Percentiles rank a stretch among this genome's conserved stretches.
Evolutionary conservation across 2,329 filamentous ascomycete genomes (phyloP).

Genomic region (Zymoseptoria tritici): DNA sequence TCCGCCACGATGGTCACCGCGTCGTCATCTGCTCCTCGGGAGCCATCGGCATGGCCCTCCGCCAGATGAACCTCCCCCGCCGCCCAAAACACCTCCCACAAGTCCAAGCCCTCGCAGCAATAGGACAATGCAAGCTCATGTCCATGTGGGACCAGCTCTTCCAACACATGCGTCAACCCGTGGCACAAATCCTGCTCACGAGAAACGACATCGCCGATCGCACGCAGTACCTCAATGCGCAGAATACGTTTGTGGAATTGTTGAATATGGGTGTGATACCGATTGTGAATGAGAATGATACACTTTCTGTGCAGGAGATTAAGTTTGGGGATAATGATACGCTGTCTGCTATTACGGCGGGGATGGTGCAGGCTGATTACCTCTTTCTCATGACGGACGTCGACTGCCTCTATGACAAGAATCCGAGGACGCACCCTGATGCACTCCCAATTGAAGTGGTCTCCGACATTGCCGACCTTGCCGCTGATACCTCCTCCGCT

Average conservation of each 20-base stretch:
- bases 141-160: conserved; percentile 94
- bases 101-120: conserved; percentile 88
- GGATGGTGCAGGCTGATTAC: conserved; percentile 94
- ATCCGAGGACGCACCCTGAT: conserved; percentile 76
- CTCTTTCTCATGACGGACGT: conserved; percentile 99
- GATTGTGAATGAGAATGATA: conserved; percentile 99
- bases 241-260: conserved; percentile 87
- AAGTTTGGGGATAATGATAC: conserved; percentile 99
- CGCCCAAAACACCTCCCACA: conserved; percentile 85
- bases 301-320: conserved; percentile 92
- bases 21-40: conserved; percentile 96
- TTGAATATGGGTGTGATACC: conserved; percentile 93
- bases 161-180: conserved; percentile 75
- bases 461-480: conserved; percentile 73
- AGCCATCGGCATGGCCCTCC: conserved; percentile 87
- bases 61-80: conserved; percentile 79
- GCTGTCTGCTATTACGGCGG: conserved; percentile 88
- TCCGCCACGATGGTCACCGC: conserved; percentile 83
- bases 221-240: conserved; percentile 90
- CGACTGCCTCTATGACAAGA: conserved; percentile 94
- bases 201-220: conserved; percentile 95
- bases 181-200: conserved; percentile 90
- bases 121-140: conserved; percentile 92
- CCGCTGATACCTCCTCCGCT: conserved; percentile 83
- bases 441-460: conserved; percentile 88